Evolutionary conservation across 257 asterid species (phyloP).

Genomic region (Ballota nigra): DNA sequence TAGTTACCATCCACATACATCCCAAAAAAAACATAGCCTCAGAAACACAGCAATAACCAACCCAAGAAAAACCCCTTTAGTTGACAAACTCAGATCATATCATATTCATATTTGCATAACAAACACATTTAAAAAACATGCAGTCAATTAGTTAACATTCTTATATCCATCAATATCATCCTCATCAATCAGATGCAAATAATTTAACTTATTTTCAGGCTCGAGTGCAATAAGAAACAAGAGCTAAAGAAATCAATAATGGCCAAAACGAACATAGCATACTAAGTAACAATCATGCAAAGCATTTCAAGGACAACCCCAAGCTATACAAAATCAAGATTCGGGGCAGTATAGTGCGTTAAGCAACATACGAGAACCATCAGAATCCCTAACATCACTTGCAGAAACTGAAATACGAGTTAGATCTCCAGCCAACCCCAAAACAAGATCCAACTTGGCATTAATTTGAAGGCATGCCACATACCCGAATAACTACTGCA

Average conservation of each 20-base stretch:
- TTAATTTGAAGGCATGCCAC: neutral
- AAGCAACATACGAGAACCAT: neutral
- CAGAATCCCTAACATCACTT: neutral
- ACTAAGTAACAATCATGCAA: neutral
- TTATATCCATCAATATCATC: neutral
- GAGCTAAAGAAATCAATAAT: neutral
- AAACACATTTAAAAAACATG: neutral
- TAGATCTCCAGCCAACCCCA: conserved; percentile 48
- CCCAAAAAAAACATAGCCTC: too few relatives aligned
- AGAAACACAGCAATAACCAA: too few relatives aligned
- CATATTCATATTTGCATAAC: neutral
- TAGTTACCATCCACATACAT: too few relatives aligned
- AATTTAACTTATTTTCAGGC: neutral
- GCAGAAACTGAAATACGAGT: conserved; percentile 1
- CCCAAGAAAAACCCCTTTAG: too few relatives aligned
- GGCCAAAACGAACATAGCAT: neutral
- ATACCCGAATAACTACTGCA: neutral
- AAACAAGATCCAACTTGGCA: conserved; percentile 45
- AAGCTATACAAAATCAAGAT: neutral
- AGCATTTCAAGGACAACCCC: neutral
- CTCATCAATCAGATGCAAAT: neutral
- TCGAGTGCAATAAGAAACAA: neutral
- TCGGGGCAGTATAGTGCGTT: neutral
- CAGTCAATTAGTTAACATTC: neutral
- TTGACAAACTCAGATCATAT: too few relatives aligned